A percentile compares a stretch with the other conserved stretches of the same genome.
phyloP scores from a whole-genome alignment of 1,284 basidiomycete genomes.

The Malassezia sp. region DNA sequence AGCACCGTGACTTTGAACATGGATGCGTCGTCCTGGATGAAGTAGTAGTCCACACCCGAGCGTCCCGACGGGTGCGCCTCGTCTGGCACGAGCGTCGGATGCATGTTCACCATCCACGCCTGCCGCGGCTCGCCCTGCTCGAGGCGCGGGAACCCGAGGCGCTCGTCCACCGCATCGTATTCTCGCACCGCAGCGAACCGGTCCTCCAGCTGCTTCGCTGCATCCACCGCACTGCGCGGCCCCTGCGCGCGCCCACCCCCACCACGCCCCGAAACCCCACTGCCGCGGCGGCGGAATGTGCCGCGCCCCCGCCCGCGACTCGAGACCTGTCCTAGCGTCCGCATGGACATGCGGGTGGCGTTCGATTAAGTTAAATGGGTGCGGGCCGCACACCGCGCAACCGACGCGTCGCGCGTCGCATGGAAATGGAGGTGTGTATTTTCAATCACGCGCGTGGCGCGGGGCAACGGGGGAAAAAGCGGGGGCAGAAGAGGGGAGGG shows the following conservation, averaged over 20 bases:
- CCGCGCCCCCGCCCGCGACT: slow-evolving; percentile 16
- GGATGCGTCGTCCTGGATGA: slow-evolving; percentile 88
- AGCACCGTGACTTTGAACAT: slow-evolving; percentile 90
- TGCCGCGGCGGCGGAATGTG: slow-evolving; percentile 20
- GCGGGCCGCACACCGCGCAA: background rate
- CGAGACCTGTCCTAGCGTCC: slow-evolving; percentile 1
- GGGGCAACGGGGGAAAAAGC: no score
- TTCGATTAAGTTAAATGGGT: background rate
- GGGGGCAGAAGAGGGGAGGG: no score
- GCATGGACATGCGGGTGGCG: slow-evolving; percentile 10
- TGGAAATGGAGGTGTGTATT: slow-evolving; percentile 4
- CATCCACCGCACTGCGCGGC: slow-evolving; percentile 21
- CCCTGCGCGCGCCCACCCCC: slow-evolving; percentile 2
- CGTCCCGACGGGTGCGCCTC: slow-evolving; percentile 33
- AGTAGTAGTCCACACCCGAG: slow-evolving; percentile 87
- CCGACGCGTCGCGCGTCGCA: slow-evolving; percentile 1
- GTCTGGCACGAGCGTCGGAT: slow-evolving; percentile 82
- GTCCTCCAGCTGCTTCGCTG: slow-evolving; percentile 38
- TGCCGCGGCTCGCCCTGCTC: slow-evolving; percentile 36
- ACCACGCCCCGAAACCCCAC: slow-evolving; percentile 5
- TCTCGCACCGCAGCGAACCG: slow-evolving; percentile 38
- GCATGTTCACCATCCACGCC: slow-evolving; percentile 95
- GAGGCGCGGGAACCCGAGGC: slow-evolving; percentile 62
- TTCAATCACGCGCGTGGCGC: no score
- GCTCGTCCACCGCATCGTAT: slow-evolving; percentile 81